Evolutionary conservation across 2,329 filamentous ascomycete species (phyloP), one percentile per base, ranked within the genome.

Genomic region (Aspergillus eucalypticola): DNA sequence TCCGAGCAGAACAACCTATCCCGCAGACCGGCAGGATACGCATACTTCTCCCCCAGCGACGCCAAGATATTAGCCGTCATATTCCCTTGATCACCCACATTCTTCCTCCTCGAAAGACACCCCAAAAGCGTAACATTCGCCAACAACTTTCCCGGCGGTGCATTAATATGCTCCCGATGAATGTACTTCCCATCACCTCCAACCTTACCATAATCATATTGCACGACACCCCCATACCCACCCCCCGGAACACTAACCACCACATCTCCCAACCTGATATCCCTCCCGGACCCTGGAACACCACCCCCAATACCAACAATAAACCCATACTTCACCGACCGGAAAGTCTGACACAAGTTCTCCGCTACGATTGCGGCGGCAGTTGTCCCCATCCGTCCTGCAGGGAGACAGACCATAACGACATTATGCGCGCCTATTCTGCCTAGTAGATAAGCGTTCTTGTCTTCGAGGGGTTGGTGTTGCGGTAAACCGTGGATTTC

Each of bases 171-270:
- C 21, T 17, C 35, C 8, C 29, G 29, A 13, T 32, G 29, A 11
- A 11, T 32, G 10, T 32, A 32, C 29, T 4, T 11, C 8, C 29
- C 29, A 11, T 32, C 10, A 11, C 29, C 29, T 32, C 29, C 29
- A 11, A 32, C 10, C 42, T 39, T 46, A n/a, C 50, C 32, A 44
- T 58, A 54, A 44, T 54, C 41, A 50, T 46, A 60, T 6, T 53
- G 39, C 11, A 58, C 41, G 21, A 52, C 19, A 41, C 46, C 46
- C 15, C 42, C 17, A 17, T 44, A 39, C 35, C 15, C 25, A 25
- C 27, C 35, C 17, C 48, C 35, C 15, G 35, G 56, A 23, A 41
- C 15, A 21, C 49, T 23, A 10, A 54, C 51, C 5, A 54, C 51
- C 11, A 54, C 51, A n/a, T 54, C 51, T 2, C 51, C 51, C 8